Base-by-base conservation (phyloP, 345 rosid species). In the Hirschfeldia incana region DNA sequence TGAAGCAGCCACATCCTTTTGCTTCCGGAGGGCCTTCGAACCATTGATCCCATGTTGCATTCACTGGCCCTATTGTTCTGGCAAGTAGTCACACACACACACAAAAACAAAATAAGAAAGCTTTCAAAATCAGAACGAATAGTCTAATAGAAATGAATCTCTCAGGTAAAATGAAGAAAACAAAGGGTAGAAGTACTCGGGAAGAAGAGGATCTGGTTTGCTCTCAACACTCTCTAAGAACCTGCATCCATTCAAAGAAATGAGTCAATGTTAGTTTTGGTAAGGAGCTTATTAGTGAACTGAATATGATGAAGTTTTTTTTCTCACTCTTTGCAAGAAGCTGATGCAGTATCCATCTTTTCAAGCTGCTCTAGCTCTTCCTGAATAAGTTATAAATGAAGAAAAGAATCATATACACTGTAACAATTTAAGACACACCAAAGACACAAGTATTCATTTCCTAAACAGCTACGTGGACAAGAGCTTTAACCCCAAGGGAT, bases 21-120 rank as follows among this genome's bases (percentile, higher is more conserved):
- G 89, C 84, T 39, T 90, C 90, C 61, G 74, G 81, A 13, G 94
- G 92, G 6, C 92, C 83, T 80, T 90, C 91, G 53, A 94, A 94
- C 98, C 98, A 94, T 65, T 86, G 89, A 72, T 94, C 98, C 98
- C 98, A 94, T n/a, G 57, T 15, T 0, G 89, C 87, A 59, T 88
- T 89, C 17, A 83, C 57, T 7, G 97, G 97, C 4, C 97, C 93
- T 67, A 13, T 76, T 58, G 97, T 92, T 83, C 98, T 92, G 90
- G 90, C 59, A 68, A 76, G 10, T 64, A 72, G 30, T 5, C 53
- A 46, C 42, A 37, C 72, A 76, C 33, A 62, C 5, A 83, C 15
- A 37, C 10, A 21, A 21, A 21, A 21, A 21, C 21, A 21, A 21
- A 21, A 21, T 21, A 42, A 42, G 49, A 42, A 42, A 42, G 13